Base-by-base conservation (phyloP, 148 eudicot species). In the Camellia japonica region DNA sequence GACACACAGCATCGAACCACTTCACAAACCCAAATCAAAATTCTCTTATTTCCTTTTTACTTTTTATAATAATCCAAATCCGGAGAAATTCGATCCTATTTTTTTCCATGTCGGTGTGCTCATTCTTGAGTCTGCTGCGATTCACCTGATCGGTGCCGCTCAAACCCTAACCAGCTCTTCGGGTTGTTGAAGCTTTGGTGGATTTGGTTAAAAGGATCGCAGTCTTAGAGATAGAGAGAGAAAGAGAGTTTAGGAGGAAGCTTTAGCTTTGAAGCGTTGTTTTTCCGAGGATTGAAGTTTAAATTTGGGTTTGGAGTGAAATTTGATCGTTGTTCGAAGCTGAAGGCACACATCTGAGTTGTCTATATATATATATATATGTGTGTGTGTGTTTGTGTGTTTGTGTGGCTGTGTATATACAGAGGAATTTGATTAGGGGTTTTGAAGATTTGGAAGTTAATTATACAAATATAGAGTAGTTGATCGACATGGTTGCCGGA, bases 401-500 rank as follows among this genome's bases (percentile, higher is more conserved):
- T 13, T 70, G 30, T 30, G 30, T 30, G 30, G 30, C 30, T 30
- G 30, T 30, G 30, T 30, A 30, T 30, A 30, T 30, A 30, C 30
- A 30, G 30, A 30, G 30, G 30, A 30, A 30, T 30, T 30, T 30
- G 30, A 30, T 30, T 30, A 30, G 30, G 30, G 30, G 30, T 30
- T 30, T 30, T 30, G 30, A 30, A 30, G 30, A 30, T 30, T 30
- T 30, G 30, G 30, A 30, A 30, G 30, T 30, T 30, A 30, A 30
- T 30, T 19, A 38, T 58, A 54, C 14, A 68, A 16, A n/a, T 12
- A 67, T 54, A 55, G n/a, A 14, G 15, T 12, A 4, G 64, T 51
- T 14, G 13, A 6, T 80, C 69, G 79, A 82, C 60, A 93, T 96
- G 98, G 95, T 96, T 67, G 73, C 85, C 47, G 94, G 92, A 12